Evolutionary conservation across 805 yeast species (phyloP).

Genomic region (Saccharomycopsis javanensis): DNA sequence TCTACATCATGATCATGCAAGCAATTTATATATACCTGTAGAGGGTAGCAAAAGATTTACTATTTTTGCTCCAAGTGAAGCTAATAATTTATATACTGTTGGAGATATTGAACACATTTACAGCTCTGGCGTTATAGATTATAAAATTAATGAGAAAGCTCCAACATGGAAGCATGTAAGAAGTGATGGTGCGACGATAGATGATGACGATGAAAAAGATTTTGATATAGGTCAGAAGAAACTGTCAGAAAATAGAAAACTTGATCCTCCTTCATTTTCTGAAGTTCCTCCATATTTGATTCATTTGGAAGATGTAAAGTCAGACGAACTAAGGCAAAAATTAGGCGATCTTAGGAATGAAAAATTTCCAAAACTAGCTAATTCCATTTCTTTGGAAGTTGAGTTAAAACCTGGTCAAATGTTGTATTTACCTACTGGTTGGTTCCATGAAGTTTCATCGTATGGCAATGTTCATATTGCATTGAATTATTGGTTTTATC

Average conservation of each 20-base stretch:
- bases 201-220: slow-evolving; percentile 24
- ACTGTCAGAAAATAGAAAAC: slow-evolving; percentile 21
- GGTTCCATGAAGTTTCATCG: slow-evolving; percentile 70
- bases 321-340: slow-evolving; percentile 21
- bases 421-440: slow-evolving; percentile 65
- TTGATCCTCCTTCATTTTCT: slow-evolving; percentile 65
- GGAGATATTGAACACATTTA: slow-evolving; percentile 47
- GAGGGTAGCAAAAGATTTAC: slow-evolving; percentile 60
- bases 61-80: slow-evolving; percentile 54
- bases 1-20: slow-evolving; percentile 74
- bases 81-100: slow-evolving; percentile 48
- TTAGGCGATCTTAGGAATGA: slow-evolving; percentile 31
- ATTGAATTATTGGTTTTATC: slow-evolving; percentile 65
- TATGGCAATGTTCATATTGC: slow-evolving; percentile 54
- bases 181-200: slow-evolving; percentile 51
- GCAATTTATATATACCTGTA: slow-evolving; percentile 55
- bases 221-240: slow-evolving; percentile 21
- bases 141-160: slow-evolving; percentile 41
- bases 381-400: slow-evolving; percentile 35
- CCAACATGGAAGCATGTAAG: slow-evolving; percentile 55
- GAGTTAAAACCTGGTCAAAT: slow-evolving; percentile 52
- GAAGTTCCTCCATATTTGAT: slow-evolving; percentile 51
- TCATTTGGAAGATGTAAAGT: slow-evolving; percentile 46
- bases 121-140: slow-evolving; percentile 61
- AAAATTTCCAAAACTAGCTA: slow-evolving; percentile 40